These are phyloP conservation scores for Stipa capillata DNA, from an alignment of 176 grass and related monocot species.

Conservation along the genomic window DNA sequence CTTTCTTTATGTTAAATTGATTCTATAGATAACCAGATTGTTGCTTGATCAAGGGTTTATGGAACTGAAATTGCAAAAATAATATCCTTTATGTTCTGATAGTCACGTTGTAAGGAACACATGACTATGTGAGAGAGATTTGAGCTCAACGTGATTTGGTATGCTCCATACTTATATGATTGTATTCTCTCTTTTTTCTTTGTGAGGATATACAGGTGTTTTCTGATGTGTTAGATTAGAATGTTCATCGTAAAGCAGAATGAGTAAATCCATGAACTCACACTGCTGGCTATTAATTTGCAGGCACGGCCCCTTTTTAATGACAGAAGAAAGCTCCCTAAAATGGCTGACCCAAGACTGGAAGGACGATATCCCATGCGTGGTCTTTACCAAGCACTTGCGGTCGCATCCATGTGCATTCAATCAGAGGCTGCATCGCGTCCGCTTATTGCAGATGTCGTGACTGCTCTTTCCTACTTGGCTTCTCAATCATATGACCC, in stretches of 20 bases:
- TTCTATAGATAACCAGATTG: neutral
- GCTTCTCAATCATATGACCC: conserved; percentile 51
- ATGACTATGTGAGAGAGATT: neutral
- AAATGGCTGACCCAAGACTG: conserved; percentile 69
- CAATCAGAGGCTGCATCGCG: conserved; percentile 72
- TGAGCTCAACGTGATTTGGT: neutral
- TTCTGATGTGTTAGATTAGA: neutral
- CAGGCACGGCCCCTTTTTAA: conserved; percentile 76
- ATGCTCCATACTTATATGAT: neutral
- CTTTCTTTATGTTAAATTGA: neutral
- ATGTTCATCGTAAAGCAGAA: neutral
- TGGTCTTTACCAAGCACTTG: conserved; percentile 80
- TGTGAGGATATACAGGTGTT: too few species aligned
- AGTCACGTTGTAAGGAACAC: neutral
- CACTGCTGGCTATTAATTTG: neutral
- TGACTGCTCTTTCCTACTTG: conserved; percentile 78
- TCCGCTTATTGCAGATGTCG: conserved; percentile 70
- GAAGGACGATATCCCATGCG: conserved; percentile 79
- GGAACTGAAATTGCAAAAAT: neutral
- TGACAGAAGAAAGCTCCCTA: conserved; percentile 67
- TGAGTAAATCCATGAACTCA: neutral
- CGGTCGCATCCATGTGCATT: conserved; percentile 87
- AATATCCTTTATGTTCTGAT: neutral
- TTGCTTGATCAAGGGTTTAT: neutral
- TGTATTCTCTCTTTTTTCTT: too few species aligned